Percentiles rank a stretch among this genome's conserved stretches.
Conservation (phyloP, 495 filamentous ascomycete genomes). For the Penicillium antarcticum region DNA sequence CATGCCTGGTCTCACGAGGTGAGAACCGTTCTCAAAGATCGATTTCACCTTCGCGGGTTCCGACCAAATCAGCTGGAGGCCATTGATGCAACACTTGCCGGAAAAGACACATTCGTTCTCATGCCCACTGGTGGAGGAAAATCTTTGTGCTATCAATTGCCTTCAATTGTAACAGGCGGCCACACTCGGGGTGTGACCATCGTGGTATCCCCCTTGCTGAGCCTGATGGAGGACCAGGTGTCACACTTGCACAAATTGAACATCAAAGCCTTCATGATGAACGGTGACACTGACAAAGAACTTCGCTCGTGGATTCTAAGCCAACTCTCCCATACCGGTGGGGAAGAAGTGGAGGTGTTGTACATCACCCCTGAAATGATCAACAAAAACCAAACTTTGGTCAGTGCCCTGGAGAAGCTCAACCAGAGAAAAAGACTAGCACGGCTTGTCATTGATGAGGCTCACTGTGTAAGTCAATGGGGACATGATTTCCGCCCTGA, state of each 20-base stretch:
- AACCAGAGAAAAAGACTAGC: conserved; percentile 67
- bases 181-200: conserved; percentile 83
- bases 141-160: conserved; percentile 93
- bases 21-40: conserved; percentile 65
- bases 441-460: conserved; percentile 93
- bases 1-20: conserved; percentile 86
- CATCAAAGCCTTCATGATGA: conserved; percentile 74
- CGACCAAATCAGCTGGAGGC: conserved; percentile 91
- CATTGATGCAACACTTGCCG: conserved; percentile 85
- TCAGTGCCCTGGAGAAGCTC: conserved; percentile 58
- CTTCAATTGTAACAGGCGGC: conserved; percentile 78
- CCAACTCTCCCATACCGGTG: conserved; percentile 53
- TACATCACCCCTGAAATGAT: conserved; percentile 98
- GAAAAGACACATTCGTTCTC: conserved; percentile 86
- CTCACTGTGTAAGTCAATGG: conserved; percentile 98
- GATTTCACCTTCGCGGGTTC: conserved; percentile 82
- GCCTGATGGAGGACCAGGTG: conserved; percentile 96
- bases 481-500: conserved; percentile 98
- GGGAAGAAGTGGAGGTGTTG: conserved; percentile 75
- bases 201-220: conserved; percentile 90
- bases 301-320: conserved; percentile 59
- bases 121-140: conserved; percentile 99
- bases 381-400: conserved; percentile 65
- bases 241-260: conserved; percentile 69
- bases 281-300: conserved; percentile 61